Base-by-base conservation (phyloP, 148 eudicot genomes). In the Nepenthes mirabilis region DNA sequence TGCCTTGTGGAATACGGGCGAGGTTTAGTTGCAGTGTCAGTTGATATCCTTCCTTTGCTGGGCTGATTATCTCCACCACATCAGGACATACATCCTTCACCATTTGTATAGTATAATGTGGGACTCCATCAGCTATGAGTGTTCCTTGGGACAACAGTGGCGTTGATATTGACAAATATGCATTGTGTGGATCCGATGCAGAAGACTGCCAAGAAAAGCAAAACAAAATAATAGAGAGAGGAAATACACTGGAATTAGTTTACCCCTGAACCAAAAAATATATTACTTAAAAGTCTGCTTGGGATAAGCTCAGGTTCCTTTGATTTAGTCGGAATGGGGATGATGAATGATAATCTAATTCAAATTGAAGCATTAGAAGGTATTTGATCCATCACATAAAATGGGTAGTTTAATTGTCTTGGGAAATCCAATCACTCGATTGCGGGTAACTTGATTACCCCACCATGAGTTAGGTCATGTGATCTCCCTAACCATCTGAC, bases 101-200 rank as follows among this genome's bases (percentile, higher is more conserved):
- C 79, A 56, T 80, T 56, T 82, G 83, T 9, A 64, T 63, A 8
- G 83, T 75, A 56, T 69, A 60, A 56, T 58, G 59, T 43, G 83
- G 65, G 57, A 80, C 68, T 43, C 65, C 71, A 55, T 75, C 14
- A 59, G 85, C 55, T 33, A 65, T 62, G 54, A 57, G 52, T 69
- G 59, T 45, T 57, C 77, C 72, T 45, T 70, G 82, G 48, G 79
- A 64, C 48, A 86, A 75, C 56, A 86, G 75, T 11, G 96, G 98
- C 7, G 87, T 83, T 43, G 96, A 82, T 68, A 88, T 75, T n/a
- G 98, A 93, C 62, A 93, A 52, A 68, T 88, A 74, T 52, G 78
- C 65, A 13, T 64, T 64, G 10, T 67, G 56, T 43, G 80, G 79
- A 72, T 88, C 88, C 37, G 85, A 73, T 60, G 71, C 74, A 45